Evolutionary conservation across 345 rosid species (phyloP).

Genomic region (Eucalyptus microcorys): DNA sequence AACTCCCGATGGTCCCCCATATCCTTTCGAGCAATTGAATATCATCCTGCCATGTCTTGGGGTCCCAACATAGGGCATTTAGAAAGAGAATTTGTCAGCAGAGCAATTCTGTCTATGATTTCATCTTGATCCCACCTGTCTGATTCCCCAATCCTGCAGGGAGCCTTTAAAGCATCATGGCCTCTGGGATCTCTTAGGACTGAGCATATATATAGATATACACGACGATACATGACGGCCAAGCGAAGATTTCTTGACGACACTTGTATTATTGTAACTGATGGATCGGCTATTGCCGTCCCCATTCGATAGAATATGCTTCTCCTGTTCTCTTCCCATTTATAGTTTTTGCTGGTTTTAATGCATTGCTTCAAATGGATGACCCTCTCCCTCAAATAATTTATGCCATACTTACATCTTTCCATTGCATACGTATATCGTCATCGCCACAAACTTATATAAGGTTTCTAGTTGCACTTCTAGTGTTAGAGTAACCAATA

Average conservation of each 20-base stretch:
- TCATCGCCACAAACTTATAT: background rate
- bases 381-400: background rate
- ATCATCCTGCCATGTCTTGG: background rate
- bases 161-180: background rate
- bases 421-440: background rate
- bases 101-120: background rate
- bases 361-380: background rate
- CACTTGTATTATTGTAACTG: background rate
- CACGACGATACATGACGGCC: background rate
- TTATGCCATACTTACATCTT: background rate
- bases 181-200: background rate
- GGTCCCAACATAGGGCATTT: background rate
- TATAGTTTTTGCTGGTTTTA: background rate
- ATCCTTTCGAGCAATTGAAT: background rate
- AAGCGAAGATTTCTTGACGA: background rate
- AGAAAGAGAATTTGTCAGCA: background rate
- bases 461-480: background rate
- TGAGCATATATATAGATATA: background rate
- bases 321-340: background rate
- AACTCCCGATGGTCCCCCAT: background rate
- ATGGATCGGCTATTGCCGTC: background rate
- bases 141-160: background rate
- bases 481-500: background rate
- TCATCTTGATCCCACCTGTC: background rate
- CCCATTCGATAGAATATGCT: background rate